phyloP scores from a whole-genome alignment of 2,329 filamentous ascomycete genomes.

The Colletotrichum tofieldiae region DNA sequence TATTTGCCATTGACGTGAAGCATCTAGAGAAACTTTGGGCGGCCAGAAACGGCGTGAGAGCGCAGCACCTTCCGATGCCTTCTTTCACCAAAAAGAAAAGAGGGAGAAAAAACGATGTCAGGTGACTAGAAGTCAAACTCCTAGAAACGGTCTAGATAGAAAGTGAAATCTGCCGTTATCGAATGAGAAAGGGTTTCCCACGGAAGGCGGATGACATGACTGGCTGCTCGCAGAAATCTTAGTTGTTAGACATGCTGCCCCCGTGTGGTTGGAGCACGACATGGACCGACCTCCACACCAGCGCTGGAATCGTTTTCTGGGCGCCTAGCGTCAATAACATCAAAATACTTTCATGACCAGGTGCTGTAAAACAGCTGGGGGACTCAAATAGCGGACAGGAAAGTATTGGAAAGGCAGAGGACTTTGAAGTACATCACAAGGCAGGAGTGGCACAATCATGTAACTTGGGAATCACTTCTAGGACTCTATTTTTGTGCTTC shows the following conservation, averaged over 20 bases:
- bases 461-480: constrained; percentile 47
- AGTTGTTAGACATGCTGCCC: neutral
- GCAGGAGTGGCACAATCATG: neutral
- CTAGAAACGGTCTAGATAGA: neutral
- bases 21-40: neutral
- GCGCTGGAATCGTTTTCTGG: no score
- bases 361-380: no score
- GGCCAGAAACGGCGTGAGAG: neutral
- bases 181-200: neutral
- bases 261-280: no score
- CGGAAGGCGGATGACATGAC: neutral
- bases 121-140: neutral
- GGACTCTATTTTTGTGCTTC: constrained; percentile 65
- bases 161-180: no score
- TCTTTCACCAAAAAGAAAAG: neutral
- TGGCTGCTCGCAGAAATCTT: neutral
- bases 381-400: no score
- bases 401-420: no score
- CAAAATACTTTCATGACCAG: no score
- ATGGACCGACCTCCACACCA: no score
- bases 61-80: neutral
- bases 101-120: neutral
- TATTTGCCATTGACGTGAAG: neutral
- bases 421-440: no score
- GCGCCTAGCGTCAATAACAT: no score